Base-by-base conservation (phyloP, 2,329 filamentous ascomycete species). In the Aspergillus sp. region DNA sequence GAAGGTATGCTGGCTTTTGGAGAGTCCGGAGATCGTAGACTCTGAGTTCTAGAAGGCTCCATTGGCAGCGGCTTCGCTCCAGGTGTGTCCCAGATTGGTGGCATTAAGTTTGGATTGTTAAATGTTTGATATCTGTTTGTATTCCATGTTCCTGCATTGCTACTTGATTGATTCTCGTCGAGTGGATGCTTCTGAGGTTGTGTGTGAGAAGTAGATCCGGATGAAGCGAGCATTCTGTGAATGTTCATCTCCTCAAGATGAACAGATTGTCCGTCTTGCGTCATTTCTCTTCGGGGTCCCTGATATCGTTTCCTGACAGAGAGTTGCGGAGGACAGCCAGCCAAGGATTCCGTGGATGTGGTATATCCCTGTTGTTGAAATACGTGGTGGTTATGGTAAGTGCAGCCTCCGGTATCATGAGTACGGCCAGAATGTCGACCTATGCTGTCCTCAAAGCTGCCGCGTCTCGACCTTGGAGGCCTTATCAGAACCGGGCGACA, bases 221-320 rank as follows among this genome's bases (percentile, higher is more conserved):
- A 58, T 11, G 66, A 68, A 6, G 64, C 66, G 7, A 72, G 64
- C 39, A 60, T 60, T 31, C 65, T 62, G 2, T 70, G 65, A 40
- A 73, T 73, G 37, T 67, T 64, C 55, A 73, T 58, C 15, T 70
- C 69, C 23, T 56, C 62, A 17, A 72, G 59, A 39, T 72, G 66
- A 39, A 72, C 52, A 14, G 68, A 64, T 23, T 58, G 61, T 14
- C 48, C 40, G 44, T 68, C 68, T 2, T 60, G 49, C 27, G 53
- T 31, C n/a, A 63, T 57, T 17, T 59, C 55, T 25, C 35, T 44
- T 33, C 61, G 50, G 9, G 58, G 57, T 23, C 48, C 60, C 6
- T 61, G 64, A 47, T 67, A 59, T 57, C 57, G 69, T 56, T 70
- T 73, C 33, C 62, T 33, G 17, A 71, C 57, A 4, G 61, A 47